Evolutionary conservation across 2,329 filamentous ascomycete genomes (phyloP).

Genomic region (Coniochaeta ligniaria): DNA sequence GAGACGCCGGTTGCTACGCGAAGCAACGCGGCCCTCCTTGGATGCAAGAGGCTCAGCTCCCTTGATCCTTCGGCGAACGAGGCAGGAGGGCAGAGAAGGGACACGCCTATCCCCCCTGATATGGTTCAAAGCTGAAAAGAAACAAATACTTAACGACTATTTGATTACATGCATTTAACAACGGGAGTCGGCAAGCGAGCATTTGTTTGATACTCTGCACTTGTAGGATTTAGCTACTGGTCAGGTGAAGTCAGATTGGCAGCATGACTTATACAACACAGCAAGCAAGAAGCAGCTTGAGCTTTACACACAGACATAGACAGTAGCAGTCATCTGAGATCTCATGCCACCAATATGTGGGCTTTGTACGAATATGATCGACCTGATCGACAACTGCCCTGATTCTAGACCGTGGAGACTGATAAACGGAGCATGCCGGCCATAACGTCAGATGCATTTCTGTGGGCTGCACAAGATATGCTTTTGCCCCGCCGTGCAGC

Average conservation of each 20-base stretch:
- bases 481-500: neutral
- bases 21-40: conserved; percentile 5
- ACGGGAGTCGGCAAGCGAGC: neutral
- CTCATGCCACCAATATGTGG: neutral
- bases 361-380: neutral
- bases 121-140: neutral
- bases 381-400: neutral
- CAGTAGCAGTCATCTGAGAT: too few relatives aligned
- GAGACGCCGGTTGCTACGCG: conserved; percentile 29
- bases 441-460: neutral
- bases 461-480: neutral
- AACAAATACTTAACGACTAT: neutral
- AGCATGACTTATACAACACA: neutral
- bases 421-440: neutral
- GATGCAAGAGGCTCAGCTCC: conserved; percentile 16
- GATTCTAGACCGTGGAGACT: neutral
- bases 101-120: conserved; percentile 21
- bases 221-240: neutral
- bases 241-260: neutral
- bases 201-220: neutral
- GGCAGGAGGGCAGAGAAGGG: conserved; percentile 20
- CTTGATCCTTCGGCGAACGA: conserved; percentile 17
- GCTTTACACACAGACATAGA: too few relatives aligned
- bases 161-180: neutral
- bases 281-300: neutral